These are phyloP conservation scores for Ogataea methanolica DNA, from an alignment of 805 yeast species.

Conservation along the genomic window DNA sequence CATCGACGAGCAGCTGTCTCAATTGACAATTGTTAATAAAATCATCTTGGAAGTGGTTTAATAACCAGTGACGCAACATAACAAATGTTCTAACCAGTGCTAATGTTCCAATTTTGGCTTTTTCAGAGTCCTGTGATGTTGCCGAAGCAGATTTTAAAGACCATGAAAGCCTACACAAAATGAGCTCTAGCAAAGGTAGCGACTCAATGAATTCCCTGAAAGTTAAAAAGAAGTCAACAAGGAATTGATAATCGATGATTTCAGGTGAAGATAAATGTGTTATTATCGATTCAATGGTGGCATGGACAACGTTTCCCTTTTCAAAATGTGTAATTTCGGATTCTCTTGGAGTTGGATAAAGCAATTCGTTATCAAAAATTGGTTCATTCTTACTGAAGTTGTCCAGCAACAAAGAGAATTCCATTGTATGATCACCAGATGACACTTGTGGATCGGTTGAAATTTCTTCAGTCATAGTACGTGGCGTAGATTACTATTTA, in stretches of 20 bases:
- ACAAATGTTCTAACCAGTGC: conserved; percentile 81
- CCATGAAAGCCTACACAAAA: conserved; percentile 71
- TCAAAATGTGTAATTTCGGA: conserved; percentile 28
- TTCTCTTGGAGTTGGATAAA: conserved; percentile 30
- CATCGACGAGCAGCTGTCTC: conserved; percentile 38
- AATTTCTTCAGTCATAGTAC: too few species aligned
- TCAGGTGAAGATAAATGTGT: conserved; percentile 69
- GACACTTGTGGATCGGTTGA: too few species aligned
- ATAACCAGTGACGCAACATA: conserved; percentile 81
- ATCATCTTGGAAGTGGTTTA: conserved; percentile 84
- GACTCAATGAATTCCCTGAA: conserved; percentile 66
- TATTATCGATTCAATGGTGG: conserved; percentile 39
- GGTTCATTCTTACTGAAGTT: conserved; percentile 31
- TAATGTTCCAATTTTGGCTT: conserved; percentile 51
- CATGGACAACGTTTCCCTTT: conserved; percentile 16
- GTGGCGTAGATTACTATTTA: too few species aligned
- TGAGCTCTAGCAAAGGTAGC: conserved; percentile 52
- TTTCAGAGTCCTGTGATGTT: conserved; percentile 14
- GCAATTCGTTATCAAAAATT: conserved; percentile 27
- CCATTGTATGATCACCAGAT: not conserved
- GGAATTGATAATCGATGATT: conserved; percentile 66
- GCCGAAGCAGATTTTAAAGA: conserved; percentile 38
- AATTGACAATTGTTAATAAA: conserved; percentile 53
- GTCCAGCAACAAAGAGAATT: conserved; percentile 16
- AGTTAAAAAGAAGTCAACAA: conserved; percentile 84